Evolutionary conservation across 148 eudicot species (phyloP).

Genomic region (Persicaria tinctoria): DNA sequence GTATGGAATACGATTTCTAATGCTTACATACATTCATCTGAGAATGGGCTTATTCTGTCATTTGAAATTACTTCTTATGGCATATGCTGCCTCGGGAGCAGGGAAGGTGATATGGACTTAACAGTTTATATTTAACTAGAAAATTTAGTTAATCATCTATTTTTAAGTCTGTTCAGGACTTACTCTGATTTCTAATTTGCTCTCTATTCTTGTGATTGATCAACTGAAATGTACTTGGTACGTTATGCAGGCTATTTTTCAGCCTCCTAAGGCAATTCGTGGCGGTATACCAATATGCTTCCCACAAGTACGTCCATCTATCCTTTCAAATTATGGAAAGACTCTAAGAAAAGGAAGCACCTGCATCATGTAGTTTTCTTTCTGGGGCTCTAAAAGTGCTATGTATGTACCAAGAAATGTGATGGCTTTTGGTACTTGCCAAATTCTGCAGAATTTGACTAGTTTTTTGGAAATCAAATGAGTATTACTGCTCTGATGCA

Average conservation of each 20-base stretch:
- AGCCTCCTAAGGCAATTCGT: constrained; percentile 91
- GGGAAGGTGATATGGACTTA: not conserved
- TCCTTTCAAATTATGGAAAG: not conserved
- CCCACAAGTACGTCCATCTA: constrained; percentile 60
- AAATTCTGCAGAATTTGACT: not conserved
- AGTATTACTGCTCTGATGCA: not conserved
- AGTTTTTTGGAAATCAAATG: not conserved
- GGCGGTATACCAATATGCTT: constrained; percentile 98
- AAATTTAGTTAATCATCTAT: not conserved
- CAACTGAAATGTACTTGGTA: not conserved
- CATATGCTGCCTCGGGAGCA: not conserved
- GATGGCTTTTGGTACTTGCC: not conserved
- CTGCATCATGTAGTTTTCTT: not conserved
- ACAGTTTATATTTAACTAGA: not conserved
- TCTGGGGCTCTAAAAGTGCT: too few species aligned
- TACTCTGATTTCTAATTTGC: not conserved
- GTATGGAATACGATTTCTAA: not conserved
- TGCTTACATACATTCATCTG: not conserved
- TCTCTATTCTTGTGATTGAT: too few species aligned
- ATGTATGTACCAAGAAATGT: not conserved
- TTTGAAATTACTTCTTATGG: not conserved
- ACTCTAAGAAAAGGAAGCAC: too few species aligned
- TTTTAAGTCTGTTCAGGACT: not conserved
- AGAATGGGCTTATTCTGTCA: not conserved
- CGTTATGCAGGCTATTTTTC: constrained; percentile 57